Evolutionary conservation across 345 rosid species (phyloP).

Genomic region (Salix caprea): DNA sequence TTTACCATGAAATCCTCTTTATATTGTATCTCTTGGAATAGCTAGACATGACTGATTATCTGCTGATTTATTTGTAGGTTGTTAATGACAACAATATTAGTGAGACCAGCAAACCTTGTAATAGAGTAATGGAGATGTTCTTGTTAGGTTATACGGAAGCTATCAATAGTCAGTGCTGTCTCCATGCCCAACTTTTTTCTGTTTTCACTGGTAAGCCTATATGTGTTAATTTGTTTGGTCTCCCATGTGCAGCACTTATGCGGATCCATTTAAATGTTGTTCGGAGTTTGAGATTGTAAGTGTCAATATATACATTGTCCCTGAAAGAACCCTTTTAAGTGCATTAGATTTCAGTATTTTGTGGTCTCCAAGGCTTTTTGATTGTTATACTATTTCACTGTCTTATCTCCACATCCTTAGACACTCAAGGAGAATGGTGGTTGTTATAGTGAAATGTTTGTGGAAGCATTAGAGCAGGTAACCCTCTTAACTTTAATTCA

Average conservation of each 20-base stretch:
- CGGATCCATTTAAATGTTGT: slow-evolving; percentile 33
- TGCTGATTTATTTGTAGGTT: slow-evolving; percentile 33
- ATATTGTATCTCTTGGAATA: too few relatives aligned
- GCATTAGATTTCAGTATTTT: neutral
- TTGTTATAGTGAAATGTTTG: slow-evolving; percentile 28
- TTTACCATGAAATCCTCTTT: neutral
- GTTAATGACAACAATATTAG: slow-evolving; percentile 33
- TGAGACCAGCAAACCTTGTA: slow-evolving; percentile 26
- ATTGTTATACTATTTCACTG: neutral
- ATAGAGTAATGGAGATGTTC: slow-evolving; percentile 28
- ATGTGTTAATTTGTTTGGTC: slow-evolving; percentile 1
- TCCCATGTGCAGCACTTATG: slow-evolving; percentile 37
- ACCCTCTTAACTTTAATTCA: slow-evolving; percentile 2
- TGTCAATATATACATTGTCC: neutral
- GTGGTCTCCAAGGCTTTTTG: neutral
- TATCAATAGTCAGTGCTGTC: slow-evolving; percentile 40
- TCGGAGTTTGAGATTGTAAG: slow-evolving; percentile 44
- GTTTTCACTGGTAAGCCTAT: neutral
- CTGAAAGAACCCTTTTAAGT: neutral
- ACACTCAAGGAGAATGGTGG: slow-evolving; percentile 38
- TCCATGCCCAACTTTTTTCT: neutral
- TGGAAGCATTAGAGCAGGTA: slow-evolving; percentile 47
- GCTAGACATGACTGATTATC: neutral
- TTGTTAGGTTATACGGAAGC: slow-evolving; percentile 55
- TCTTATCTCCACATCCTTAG: slow-evolving; percentile 22